Evolutionary conservation across 192 early-diverging fungal species (phyloP), one percentile per base, ranked within the genome.

Genomic region (Coemansia sp.): DNA sequence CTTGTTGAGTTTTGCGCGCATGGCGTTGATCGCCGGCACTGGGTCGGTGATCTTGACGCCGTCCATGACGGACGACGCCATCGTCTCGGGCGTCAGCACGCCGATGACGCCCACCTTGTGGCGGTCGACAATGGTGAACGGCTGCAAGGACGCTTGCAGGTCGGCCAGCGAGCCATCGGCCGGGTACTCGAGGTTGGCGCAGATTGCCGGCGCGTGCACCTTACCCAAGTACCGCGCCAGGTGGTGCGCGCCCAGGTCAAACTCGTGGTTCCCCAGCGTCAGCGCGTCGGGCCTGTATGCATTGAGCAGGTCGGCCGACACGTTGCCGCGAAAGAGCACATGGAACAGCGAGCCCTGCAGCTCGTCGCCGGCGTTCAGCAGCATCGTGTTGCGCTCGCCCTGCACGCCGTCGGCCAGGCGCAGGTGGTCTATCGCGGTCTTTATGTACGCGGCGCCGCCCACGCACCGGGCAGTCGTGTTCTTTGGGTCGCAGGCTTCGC

Each of bases 311-410:
- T 65, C 58, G 1, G 77, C 80, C 9, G 73, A 77, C 25, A 75
- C 53, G 49, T 80, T 76, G 27, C 84, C 85, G 38, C 78, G 72
- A 60, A 81, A 89, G 49, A 83, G 78, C 17, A 76, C 81, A 71
- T 81, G 82, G 59, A 85, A 87, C 18, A 88, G 46, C 7, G 84
- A 85, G 45, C 89, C 78, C 47, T 73, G 58, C 26, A 79, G 55
- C 47, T 87, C 78, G 60, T 91, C 89, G 20, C 86, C 89, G n/a
- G 81, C 87, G 58, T 91, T 84, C 29, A 92, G 54, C 14, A 92
- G 66, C 22, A 88, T 49, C 5, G 78, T 65, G 33, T 84, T 56
- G 20, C 71, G 46, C 53, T 42, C 63, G 18, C 73, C 58, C 18
- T 57, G 59, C n/a, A n/a, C 40, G 1, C 55, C 59, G 18, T 54